phyloP scores from a whole-genome alignment of 352 stramenopile species.

The Phytophthora melonis region DNA sequence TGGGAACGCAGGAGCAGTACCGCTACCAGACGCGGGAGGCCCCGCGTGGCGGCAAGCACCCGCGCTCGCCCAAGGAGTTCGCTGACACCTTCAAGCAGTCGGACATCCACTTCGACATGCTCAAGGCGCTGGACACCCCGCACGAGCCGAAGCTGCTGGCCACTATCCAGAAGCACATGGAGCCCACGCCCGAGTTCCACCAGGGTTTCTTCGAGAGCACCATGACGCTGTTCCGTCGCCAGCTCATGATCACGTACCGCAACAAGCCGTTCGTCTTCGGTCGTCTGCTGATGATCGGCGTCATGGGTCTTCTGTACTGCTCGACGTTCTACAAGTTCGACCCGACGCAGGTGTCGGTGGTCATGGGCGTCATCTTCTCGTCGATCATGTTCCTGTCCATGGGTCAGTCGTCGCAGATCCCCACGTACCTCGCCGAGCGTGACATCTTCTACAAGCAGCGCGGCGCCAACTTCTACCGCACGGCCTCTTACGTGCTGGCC shows the following conservation, averaged over 20 bases:
- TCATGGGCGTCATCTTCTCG: constrained; percentile 85
- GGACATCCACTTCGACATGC: constrained; percentile 14
- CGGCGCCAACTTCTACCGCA: constrained; percentile 73
- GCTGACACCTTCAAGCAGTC: constrained; percentile 31
- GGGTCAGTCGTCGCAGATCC: constrained; percentile 69
- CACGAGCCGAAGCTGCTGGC: constrained; percentile 27
- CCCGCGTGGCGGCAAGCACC: constrained; percentile 18
- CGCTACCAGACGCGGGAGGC: constrained; percentile 18
- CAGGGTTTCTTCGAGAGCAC: constrained; percentile 38
- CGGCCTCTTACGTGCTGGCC: constrained; percentile 76
- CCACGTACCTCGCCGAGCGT: constrained; percentile 67
- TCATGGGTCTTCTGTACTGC: constrained; percentile 55
- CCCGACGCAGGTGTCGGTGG: constrained; percentile 41
- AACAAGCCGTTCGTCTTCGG: constrained; percentile 51
- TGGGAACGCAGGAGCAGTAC: constrained; percentile 37
- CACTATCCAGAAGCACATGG: constrained; percentile 50
- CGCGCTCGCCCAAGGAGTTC: constrained; percentile 29
- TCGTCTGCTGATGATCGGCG: constrained; percentile 42
- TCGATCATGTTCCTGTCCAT: constrained; percentile 83
- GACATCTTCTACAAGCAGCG: constrained; percentile 86
- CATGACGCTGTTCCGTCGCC: constrained; percentile 43
- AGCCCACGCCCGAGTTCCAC: constrained; percentile 38
- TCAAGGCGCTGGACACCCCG: constrained; percentile 19
- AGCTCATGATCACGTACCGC: constrained; percentile 65
- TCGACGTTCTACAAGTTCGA: constrained; percentile 56